phyloP scores from a whole-genome alignment of 345 rosid species.

The Eutrema yunnanense region DNA sequence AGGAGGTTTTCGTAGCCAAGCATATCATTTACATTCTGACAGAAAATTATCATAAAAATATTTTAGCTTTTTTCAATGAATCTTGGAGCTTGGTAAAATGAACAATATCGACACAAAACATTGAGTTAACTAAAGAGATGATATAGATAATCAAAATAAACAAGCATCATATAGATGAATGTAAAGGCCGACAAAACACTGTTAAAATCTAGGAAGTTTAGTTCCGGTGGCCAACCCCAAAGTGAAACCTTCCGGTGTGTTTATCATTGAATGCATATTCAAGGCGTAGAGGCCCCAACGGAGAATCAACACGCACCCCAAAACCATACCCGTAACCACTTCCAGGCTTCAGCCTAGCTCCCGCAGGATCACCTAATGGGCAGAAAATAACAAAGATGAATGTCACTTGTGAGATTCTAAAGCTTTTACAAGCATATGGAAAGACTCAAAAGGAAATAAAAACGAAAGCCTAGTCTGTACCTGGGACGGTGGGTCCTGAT shows the following conservation, averaged over 20 bases:
- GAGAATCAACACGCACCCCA: slow-evolving; percentile 82
- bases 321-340: slow-evolving; percentile 88
- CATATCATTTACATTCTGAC: neutral
- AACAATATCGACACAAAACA: neutral
- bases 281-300: slow-evolving; percentile 79
- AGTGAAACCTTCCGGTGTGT: slow-evolving; percentile 67
- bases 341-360: slow-evolving; percentile 89
- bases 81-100: neutral
- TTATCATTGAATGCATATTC: slow-evolving; percentile 81
- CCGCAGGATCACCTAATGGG: slow-evolving; percentile 79
- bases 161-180: slow-evolving; percentile 2
- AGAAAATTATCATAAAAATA: neutral
- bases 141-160: neutral
- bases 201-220: slow-evolving; percentile 11
- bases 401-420: neutral
- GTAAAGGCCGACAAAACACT: neutral
- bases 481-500: slow-evolving; percentile 76
- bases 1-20: neutral
- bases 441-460: neutral
- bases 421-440: neutral
- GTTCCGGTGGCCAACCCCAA: slow-evolving; percentile 81
- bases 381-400: slow-evolving; percentile 11
- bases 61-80: neutral
- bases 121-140: neutral
- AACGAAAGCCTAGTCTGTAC: slow-evolving; percentile 33